These are phyloP conservation scores for Fusarium lyarnte DNA, from an alignment of 2,329 filamentous ascomycete species.

Conservation along the genomic window DNA sequence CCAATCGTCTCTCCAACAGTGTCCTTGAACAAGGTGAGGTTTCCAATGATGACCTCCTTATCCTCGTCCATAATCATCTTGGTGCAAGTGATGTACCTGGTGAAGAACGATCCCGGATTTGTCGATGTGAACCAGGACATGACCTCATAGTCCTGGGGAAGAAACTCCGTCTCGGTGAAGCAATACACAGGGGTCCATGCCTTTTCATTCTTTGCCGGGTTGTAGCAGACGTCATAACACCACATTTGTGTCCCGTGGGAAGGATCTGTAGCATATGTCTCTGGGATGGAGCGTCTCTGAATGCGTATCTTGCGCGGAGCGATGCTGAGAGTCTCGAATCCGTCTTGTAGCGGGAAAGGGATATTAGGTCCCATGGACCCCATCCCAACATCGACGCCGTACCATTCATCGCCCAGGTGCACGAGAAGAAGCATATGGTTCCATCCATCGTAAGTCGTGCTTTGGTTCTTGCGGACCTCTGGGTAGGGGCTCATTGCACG, in stretches of 20 bases:
- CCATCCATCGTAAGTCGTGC: neutral
- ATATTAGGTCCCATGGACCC: neutral
- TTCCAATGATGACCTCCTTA: neutral
- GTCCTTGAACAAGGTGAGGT: neutral
- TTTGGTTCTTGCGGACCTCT: neutral
- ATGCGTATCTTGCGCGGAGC: neutral
- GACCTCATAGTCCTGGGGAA: neutral
- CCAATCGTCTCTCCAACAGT: neutral
- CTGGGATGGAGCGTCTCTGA: neutral
- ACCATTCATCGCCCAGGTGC: neutral
- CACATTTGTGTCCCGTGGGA: neutral
- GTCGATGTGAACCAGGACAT: constrained; percentile 3
- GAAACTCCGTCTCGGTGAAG: neutral
- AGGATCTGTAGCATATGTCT: neutral
- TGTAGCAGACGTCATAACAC: neutral
- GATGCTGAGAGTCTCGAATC: neutral
- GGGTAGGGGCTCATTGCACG: neutral
- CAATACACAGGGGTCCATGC: neutral
- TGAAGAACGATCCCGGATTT: neutral
- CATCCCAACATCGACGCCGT: neutral
- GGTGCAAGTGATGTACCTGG: neutral
- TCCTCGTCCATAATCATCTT: neutral
- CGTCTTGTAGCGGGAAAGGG: neutral
- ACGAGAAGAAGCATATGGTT: neutral
- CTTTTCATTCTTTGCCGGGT: neutral